Conservation (phyloP, 441 rosid genomes). For the Brassica balearica region DNA sequence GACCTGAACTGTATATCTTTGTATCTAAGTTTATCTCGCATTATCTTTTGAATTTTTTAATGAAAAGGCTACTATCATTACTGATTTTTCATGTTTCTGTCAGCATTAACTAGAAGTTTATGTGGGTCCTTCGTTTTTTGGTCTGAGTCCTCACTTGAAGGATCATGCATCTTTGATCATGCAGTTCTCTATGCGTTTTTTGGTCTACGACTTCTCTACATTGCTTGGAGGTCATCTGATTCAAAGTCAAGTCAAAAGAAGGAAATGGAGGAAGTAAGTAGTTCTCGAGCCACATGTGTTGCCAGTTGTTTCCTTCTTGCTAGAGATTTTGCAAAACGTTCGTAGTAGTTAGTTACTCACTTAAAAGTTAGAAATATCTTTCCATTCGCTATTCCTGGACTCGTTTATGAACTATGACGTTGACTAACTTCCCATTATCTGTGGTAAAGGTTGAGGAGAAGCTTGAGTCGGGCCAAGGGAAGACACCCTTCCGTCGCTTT, state of each 20-base stretch:
- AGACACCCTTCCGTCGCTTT: slow-evolving; percentile 76
- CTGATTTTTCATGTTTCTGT: not conserved
- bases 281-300: slow-evolving; percentile 22
- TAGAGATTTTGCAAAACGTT: not conserved
- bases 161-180: slow-evolving; percentile 25
- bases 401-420: slow-evolving; percentile 3
- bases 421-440: slow-evolving; percentile 25
- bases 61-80: not conserved
- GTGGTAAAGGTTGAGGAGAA: slow-evolving; percentile 90
- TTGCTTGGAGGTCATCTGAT: slow-evolving; percentile 95
- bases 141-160: slow-evolving; percentile 16
- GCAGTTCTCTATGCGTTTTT: slow-evolving; percentile 93
- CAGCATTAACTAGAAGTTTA: slow-evolving; percentile 17
- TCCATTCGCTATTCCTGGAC: not conserved
- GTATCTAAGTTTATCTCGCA: slow-evolving; percentile 7
- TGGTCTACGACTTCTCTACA: slow-evolving; percentile 91
- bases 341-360: not conserved
- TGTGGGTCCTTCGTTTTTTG: not conserved
- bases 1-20: not conserved
- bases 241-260: slow-evolving; percentile 88
- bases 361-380: not conserved
- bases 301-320: not conserved
- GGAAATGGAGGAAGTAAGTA: slow-evolving; percentile 95
- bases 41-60: not conserved
- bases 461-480: slow-evolving; percentile 90